These are phyloP conservation scores for Psilocybe subaeruginosa DNA, from an alignment of 768 basidiomycete species.

Conservation along the genomic window DNA sequence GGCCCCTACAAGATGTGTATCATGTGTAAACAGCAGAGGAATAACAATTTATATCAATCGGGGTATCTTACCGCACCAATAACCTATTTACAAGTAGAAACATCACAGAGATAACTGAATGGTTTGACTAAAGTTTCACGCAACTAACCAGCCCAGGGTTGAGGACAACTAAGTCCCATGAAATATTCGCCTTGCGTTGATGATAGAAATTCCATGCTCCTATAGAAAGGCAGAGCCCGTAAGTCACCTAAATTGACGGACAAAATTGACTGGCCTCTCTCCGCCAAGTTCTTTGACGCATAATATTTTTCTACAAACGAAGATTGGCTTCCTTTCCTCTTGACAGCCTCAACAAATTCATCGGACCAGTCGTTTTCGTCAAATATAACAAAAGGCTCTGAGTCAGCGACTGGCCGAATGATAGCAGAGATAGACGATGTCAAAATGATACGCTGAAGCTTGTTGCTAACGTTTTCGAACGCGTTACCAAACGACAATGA, in stretches of 20 bases:
- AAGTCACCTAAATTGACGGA: slow-evolving; percentile 33
- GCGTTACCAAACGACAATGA: too few species aligned
- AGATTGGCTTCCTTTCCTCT: slow-evolving; percentile 51
- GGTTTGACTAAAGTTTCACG: too few species aligned
- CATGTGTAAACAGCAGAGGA: too few species aligned
- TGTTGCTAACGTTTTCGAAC: slow-evolving; percentile 26
- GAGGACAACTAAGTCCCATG: slow-evolving; percentile 54
- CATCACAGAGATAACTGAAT: not conserved
- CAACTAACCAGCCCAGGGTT: slow-evolving; percentile 44
- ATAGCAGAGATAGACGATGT: slow-evolving; percentile 66
- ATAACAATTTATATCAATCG: slow-evolving; percentile 6
- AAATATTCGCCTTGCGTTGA: slow-evolving; percentile 40
- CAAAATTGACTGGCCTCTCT: slow-evolving; percentile 50
- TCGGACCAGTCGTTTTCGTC: slow-evolving; percentile 67
- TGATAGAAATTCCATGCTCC: slow-evolving; percentile 48
- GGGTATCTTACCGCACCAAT: not conserved
- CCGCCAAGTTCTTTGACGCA: slow-evolving; percentile 68
- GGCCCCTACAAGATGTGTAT: slow-evolving; percentile 19
- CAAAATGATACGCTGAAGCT: slow-evolving; percentile 68
- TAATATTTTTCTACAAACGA: slow-evolving; percentile 45
- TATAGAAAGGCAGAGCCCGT: slow-evolving; percentile 21
- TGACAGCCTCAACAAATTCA: slow-evolving; percentile 42
- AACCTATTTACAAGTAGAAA: not conserved
- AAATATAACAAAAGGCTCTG: slow-evolving; percentile 31
- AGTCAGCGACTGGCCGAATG: slow-evolving; percentile 22